A percentile compares a stretch with the other conserved stretches of the same genome.
phyloP scores from a whole-genome alignment of 805 yeast species.

The Nakazawaea wickerhamii region DNA sequence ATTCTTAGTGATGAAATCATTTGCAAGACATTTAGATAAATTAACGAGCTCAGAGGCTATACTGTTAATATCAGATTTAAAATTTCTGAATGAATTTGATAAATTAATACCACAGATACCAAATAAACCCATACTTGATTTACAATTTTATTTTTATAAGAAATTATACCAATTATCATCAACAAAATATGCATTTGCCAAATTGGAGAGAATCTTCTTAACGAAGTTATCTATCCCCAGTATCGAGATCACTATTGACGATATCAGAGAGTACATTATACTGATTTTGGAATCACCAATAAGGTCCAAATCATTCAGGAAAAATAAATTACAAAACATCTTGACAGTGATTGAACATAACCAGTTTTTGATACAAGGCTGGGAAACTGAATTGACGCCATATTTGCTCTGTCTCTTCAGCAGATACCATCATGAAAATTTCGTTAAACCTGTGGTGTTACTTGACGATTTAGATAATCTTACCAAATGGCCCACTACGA shows the following conservation, averaged over 20 bases:
- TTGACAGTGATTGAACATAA: conserved; percentile 1
- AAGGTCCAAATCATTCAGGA: not conserved
- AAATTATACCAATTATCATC: conserved; percentile 26
- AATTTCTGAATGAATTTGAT: not conserved
- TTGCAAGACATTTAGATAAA: conserved; percentile 1
- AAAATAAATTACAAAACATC: not conserved
- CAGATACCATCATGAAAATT: not conserved
- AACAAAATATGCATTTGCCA: conserved; percentile 21
- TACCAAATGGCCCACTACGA: not conserved
- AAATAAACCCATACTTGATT: not conserved
- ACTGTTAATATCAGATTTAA: not conserved
- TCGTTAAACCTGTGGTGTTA: conserved; percentile 7
- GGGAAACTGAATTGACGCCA: conserved; percentile 9
- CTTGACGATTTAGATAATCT: not conserved
- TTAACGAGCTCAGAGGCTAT: conserved; percentile 2
- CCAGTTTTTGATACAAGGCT: not conserved
- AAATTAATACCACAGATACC: not conserved
- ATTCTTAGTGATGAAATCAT: not conserved
- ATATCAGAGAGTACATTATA: conserved; percentile 28
- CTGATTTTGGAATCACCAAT: conserved; percentile 27
- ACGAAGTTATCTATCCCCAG: conserved; percentile 18
- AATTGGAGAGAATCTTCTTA: conserved; percentile 22
- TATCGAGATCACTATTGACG: conserved; percentile 19
- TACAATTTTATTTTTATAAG: conserved; percentile 23
- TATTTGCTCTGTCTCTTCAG: conserved; percentile 1